Evolutionary conservation across 192 early-diverging fungal genomes (phyloP), one percentile per base, ranked within the genome.

Genomic region (Coemansia aciculifera): DNA sequence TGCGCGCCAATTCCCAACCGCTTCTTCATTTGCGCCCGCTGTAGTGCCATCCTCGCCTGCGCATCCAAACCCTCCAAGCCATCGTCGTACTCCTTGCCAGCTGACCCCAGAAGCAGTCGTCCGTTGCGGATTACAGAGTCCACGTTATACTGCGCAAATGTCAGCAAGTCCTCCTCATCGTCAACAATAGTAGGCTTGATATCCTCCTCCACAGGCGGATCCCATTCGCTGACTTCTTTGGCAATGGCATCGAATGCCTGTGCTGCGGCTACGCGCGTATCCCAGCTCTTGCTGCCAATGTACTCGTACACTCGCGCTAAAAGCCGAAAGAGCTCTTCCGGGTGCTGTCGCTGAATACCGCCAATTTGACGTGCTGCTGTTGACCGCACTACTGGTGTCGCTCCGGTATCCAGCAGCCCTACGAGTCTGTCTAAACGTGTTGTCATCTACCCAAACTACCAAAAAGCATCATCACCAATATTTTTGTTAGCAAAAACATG

Each of bases 291-390:
- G 74, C 90, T 94, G 34, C 94, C 86, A 2, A 99, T 77, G 68
- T 95, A 91, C 32, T 68, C 75, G 71, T 82, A 68, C 13, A 76
- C 75, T 40, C 84, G 72, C 52, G 85, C 87, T 34, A 99, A 84
- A 9, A 99, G 86, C 54, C 88, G 88, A 72, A 91, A 94, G 27
- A 98, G 86, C 73, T 99, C 95, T 69, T 92, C 86, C 1, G 95
- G 96, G 61, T 98, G 92, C 69, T 95, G 93, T 64, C 88, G 90
- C 78, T 98, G 95, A 61, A 98, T 92, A 44, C 95, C 92, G 19
- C 95, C 98, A 48, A 99, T 83, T 74, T 99, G 98, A 59, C 93
- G 89, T 5, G 98, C 98, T 12, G 98, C 98, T 13, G 95, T 95
- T 36, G 84, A 77, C 15, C 98, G 74, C 48, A 99, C 93, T 42